phyloP scores from a whole-genome alignment of 208 protist species.

The Trichomonas gallinae region DNA sequence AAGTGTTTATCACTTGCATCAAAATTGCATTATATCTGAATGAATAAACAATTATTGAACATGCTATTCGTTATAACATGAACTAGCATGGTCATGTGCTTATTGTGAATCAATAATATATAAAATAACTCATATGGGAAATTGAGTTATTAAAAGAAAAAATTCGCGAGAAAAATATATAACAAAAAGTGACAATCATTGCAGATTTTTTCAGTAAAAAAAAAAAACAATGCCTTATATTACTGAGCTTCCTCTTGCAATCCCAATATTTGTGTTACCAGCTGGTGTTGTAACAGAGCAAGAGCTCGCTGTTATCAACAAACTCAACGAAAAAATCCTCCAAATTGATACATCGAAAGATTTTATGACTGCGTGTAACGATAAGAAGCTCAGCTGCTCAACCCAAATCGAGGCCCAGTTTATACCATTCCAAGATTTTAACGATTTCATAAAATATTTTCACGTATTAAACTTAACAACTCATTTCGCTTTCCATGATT shows the following conservation, averaged over 20 bases:
- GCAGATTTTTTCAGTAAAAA: too few relatives aligned
- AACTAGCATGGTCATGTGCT: too few relatives aligned
- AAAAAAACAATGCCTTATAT: neutral
- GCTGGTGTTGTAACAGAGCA: neutral
- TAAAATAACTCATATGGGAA: too few relatives aligned
- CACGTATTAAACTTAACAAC: neutral
- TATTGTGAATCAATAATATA: too few relatives aligned
- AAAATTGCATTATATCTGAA: too few relatives aligned
- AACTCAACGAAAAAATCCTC: neutral
- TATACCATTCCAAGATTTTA: neutral
- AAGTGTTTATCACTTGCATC: too few relatives aligned
- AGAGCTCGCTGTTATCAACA: neutral
- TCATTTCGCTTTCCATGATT: neutral
- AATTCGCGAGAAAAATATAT: too few relatives aligned
- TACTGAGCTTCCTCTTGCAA: neutral
- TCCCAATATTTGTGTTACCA: neutral
- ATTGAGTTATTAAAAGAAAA: too few relatives aligned
- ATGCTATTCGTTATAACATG: too few relatives aligned
- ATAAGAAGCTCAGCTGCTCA: neutral
- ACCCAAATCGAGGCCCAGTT: neutral
- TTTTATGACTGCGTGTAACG: neutral
- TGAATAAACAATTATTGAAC: too few relatives aligned
- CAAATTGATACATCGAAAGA: neutral
- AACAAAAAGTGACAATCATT: too few relatives aligned
- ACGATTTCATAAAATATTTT: neutral